Conservation (phyloP, 2,329 filamentous ascomycete species). For the Venturia asperata region DNA sequence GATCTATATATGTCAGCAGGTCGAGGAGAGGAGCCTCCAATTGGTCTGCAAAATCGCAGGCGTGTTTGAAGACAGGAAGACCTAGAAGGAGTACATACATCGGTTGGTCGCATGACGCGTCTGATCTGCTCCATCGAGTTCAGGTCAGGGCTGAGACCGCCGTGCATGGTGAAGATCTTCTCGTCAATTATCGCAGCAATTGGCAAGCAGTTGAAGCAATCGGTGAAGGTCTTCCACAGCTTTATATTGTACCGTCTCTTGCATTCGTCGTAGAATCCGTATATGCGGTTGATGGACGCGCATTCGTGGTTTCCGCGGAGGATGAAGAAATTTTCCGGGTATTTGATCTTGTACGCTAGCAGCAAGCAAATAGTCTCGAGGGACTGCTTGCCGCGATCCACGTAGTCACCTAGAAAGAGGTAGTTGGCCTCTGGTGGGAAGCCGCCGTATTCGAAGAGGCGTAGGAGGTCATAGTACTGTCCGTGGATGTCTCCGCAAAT, state of each 20-base stretch:
- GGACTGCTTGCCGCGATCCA: constrained; percentile 98
- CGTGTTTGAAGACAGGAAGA: constrained; percentile 22
- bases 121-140: constrained; percentile 99
- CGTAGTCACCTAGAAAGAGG: constrained; percentile 97
- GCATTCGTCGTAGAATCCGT: constrained; percentile 99
- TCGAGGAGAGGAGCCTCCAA: constrained; percentile 24
- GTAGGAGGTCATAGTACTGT: constrained; percentile 96
- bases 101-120: constrained; percentile 95
- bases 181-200: constrained; percentile 99
- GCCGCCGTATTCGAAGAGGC: constrained; percentile 95
- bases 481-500: constrained; percentile 99
- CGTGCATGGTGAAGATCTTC: constrained; percentile 99
- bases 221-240: constrained; percentile 98
- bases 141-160: constrained; percentile 89
- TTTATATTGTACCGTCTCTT: constrained; percentile 99
- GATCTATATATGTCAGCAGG: constrained; percentile 59
- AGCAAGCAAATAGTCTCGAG: constrained; percentile 97
- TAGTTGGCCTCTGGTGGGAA: constrained; percentile 99
- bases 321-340: constrained; percentile 99
- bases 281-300: constrained; percentile 97
- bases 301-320: constrained; percentile 98
- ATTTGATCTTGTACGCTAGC: constrained; percentile 99
- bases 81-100: constrained; percentile 58
- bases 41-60: constrained; percentile 7
- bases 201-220: constrained; percentile 98